These are phyloP conservation scores for Furcasterigmium sp. DNA, from an alignment of 2,329 filamentous ascomycete genomes.

Conservation along the genomic window DNA sequence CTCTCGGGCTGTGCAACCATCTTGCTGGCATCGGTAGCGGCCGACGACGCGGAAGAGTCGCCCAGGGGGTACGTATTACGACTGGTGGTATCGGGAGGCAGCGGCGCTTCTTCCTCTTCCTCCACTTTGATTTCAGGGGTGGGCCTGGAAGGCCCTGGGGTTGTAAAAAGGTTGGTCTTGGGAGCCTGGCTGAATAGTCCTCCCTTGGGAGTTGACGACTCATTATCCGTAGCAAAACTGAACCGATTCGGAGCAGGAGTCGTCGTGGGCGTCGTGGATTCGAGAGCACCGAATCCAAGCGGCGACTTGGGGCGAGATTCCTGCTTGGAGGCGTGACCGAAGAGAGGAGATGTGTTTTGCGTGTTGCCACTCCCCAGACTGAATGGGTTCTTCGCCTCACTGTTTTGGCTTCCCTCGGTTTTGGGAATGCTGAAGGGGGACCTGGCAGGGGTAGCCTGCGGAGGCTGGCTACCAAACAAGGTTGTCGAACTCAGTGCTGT, in stretches of 20 bases:
- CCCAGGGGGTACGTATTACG: conserved; percentile 43
- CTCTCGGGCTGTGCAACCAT: conserved; percentile 16
- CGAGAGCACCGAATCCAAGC: conserved; percentile 2
- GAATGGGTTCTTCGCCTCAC: conserved; percentile 1
- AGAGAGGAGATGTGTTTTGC: background rate
- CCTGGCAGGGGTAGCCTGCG: background rate
- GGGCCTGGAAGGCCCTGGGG: conserved; percentile 17
- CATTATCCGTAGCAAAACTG: conserved; percentile 28
- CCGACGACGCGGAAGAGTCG: conserved; percentile 48
- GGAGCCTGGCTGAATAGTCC: conserved; percentile 28
- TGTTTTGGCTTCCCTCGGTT: background rate
- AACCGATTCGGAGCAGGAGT: conserved; percentile 47
- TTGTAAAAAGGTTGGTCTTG: conserved; percentile 12
- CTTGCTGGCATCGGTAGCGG: conserved; percentile 23
- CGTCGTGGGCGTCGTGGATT: conserved; percentile 43
- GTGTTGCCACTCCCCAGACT: background rate
- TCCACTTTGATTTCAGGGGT: conserved; percentile 30
- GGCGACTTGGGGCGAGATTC: conserved; percentile 25
- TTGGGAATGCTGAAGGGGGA: background rate
- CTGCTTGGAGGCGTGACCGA: background rate
- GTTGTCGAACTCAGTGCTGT: background rate
- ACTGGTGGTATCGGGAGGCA: conserved; percentile 52
- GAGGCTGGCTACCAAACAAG: background rate
- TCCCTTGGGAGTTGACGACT: conserved; percentile 15
- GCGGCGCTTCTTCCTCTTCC: conserved; percentile 33